These are phyloP conservation scores for Lentinula aciculospora DNA, from an alignment of 768 basidiomycete species.

Conservation along the genomic window DNA sequence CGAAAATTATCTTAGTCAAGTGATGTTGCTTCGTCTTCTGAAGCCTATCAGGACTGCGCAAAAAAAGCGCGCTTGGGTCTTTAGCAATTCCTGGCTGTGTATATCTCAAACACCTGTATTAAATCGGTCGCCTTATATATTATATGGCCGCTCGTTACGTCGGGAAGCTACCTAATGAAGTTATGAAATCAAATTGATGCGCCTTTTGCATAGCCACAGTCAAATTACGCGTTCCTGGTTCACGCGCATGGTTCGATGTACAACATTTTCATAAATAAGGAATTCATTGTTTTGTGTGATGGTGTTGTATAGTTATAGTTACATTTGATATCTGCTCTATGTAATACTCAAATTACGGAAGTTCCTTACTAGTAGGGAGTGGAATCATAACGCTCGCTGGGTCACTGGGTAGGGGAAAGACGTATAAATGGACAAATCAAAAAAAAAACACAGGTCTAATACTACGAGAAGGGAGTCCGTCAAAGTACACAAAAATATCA, in stretches of 20 bases:
- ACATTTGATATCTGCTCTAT: no score
- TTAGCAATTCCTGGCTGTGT: background rate
- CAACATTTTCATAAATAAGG: no score
- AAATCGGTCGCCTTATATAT: background rate
- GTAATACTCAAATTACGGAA: no score
- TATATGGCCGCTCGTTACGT: background rate
- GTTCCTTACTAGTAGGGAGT: background rate
- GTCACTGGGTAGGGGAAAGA: background rate
- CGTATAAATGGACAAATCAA: background rate
- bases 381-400: background rate
- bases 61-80: background rate
- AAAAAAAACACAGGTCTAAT: background rate
- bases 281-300: no score
- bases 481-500: slow-evolving; percentile 11
- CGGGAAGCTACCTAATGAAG: background rate
- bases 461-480: background rate
- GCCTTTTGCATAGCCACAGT: background rate
- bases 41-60: no score
- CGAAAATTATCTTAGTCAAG: no score
- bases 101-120: background rate
- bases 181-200: background rate
- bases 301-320: no score
- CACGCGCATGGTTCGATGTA: no score
- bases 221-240: background rate
- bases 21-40: no score